Percentiles rank a stretch among this genome's conserved stretches.
Conservation (phyloP, 1,284 basidiomycete genomes). For the Pseudozyma hubeiensis region DNA sequence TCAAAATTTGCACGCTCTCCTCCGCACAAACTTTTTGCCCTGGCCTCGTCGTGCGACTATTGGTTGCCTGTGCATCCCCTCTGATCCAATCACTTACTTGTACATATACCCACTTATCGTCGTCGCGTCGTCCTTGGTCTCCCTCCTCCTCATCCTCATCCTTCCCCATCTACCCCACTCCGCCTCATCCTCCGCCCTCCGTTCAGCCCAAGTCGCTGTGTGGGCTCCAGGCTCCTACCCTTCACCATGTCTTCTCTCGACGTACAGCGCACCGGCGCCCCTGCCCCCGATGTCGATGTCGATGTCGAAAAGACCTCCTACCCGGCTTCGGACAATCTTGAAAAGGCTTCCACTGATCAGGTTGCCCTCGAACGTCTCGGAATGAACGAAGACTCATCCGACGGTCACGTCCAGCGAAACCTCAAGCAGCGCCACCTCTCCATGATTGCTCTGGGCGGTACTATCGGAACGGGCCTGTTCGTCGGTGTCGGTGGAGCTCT, state of each 20-base stretch:
- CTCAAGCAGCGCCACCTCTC: slow-evolving; percentile 58
- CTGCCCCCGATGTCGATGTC: slow-evolving; percentile 33
- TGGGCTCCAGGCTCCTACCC: not conserved
- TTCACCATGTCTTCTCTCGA: slow-evolving; percentile 25
- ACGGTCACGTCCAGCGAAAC: slow-evolving; percentile 40
- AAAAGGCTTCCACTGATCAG: slow-evolving; percentile 18
- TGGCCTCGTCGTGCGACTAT: slow-evolving; percentile 7
- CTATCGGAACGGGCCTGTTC: slow-evolving; percentile 72
- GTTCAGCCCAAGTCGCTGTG: not conserved
- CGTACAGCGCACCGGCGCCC: slow-evolving; percentile 4
- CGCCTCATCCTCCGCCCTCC: not conserved
- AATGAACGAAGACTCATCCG: slow-evolving; percentile 32
- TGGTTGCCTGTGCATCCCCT: slow-evolving; percentile 4
- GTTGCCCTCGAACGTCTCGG: slow-evolving; percentile 32
- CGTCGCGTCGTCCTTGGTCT: not conserved
- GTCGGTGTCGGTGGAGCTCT: slow-evolving; percentile 78
- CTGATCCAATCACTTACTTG: slow-evolving; percentile 17
- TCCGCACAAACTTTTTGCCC: slow-evolving; percentile 19
- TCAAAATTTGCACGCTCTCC: slow-evolving; percentile 4
- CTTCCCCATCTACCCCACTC: not conserved
- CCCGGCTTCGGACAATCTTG: slow-evolving; percentile 23
- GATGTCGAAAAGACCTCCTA: slow-evolving; percentile 35
- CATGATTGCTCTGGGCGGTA: slow-evolving; percentile 63
- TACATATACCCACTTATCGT: not conserved
- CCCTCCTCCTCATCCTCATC: not conserved